phyloP scores from a whole-genome alignment of 2,329 filamentous ascomycete genomes.

The Sclerotiophoma versabilis region DNA sequence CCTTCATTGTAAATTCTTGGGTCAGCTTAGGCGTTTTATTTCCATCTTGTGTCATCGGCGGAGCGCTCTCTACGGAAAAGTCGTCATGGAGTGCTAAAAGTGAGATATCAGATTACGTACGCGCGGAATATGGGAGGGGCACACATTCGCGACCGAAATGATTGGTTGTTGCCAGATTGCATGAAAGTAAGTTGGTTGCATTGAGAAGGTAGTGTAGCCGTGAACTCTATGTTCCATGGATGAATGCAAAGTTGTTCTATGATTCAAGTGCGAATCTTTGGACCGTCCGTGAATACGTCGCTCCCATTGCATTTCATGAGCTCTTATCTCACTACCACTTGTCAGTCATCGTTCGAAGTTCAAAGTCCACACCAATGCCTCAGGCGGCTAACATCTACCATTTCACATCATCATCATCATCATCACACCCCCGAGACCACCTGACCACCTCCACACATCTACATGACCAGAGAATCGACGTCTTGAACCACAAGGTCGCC shows the following conservation, averaged over 20 bases:
- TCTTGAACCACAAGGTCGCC: no score
- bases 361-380: no score
- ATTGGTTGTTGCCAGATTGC: background rate
- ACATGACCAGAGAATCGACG: no score
- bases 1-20: slow-evolving; percentile 30
- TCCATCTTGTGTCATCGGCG: background rate
- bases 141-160: no score
- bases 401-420: no score
- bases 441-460: no score
- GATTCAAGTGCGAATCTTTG: background rate
- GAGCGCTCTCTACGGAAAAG: slow-evolving; percentile 8
- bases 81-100: slow-evolving; percentile 6
- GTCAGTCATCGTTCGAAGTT: no score
- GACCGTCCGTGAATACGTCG: background rate
- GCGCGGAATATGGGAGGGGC: background rate
- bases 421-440: no score
- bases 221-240: background rate
- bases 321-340: background rate
- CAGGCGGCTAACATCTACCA: no score
- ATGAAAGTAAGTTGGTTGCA: background rate
- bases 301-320: background rate
- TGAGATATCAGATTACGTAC: slow-evolving; percentile 8
- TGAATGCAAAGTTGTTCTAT: background rate
- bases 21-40: slow-evolving; percentile 26
- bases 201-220: background rate